These are phyloP conservation scores for Saturnispora ahearnii DNA, from an alignment of 805 yeast genomes.

Conservation along the genomic window DNA sequence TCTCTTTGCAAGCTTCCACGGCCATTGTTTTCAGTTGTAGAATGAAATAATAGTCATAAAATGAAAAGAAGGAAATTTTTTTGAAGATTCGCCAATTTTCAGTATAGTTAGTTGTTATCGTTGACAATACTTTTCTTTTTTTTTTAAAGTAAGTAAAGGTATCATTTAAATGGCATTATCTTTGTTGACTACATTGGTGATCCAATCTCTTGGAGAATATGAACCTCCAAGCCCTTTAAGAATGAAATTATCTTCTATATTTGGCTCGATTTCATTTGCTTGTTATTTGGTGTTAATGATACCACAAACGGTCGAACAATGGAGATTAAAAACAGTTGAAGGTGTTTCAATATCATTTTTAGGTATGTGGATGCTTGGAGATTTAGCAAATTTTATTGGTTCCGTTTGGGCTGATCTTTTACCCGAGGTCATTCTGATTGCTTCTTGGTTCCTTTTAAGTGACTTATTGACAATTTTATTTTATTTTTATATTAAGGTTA, in stretches of 20 bases:
- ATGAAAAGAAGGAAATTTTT: neutral
- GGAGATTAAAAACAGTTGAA: slow-evolving; percentile 66
- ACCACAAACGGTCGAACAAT: slow-evolving; percentile 75
- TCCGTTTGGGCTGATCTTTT: slow-evolving; percentile 61
- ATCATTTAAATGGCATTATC: neutral
- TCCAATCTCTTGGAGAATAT: neutral
- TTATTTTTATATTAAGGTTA: slow-evolving; percentile 48
- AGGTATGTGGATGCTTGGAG: slow-evolving; percentile 65
- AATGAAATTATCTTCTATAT: slow-evolving; percentile 41
- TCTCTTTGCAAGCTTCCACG: slow-evolving; percentile 54
- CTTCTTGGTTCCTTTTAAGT: slow-evolving; percentile 69
- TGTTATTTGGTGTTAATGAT: slow-evolving; percentile 71
- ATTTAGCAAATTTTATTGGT: slow-evolving; percentile 57
- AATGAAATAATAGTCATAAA: neutral
- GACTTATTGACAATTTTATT: slow-evolving; percentile 56
- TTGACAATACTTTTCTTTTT: neutral
- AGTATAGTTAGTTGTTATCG: no score
- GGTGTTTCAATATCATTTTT: slow-evolving; percentile 67
- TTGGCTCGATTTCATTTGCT: slow-evolving; percentile 66
- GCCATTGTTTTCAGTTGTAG: neutral
- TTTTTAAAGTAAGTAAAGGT: neutral
- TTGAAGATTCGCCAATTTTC: no score
- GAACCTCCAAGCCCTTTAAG: neutral
- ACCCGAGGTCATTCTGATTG: slow-evolving; percentile 61
- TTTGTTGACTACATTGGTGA: neutral